Base-by-base conservation (phyloP, 139 green algal species). In the Closterium sp. region DNA sequence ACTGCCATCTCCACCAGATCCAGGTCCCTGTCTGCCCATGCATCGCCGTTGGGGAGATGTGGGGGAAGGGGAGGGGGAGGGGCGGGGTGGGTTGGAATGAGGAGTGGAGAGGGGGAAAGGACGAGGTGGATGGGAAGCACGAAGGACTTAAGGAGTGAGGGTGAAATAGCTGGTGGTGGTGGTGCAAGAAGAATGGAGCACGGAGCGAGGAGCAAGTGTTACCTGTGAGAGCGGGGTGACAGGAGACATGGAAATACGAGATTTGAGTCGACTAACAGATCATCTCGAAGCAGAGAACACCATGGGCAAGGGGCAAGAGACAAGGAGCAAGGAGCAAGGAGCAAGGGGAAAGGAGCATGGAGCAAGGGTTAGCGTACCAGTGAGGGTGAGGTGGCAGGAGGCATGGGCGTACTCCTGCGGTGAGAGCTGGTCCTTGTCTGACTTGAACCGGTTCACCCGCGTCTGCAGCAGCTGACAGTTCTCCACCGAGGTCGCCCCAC, bases 391-490 rank as follows among this genome's bases (percentile, higher is more conserved):
- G 87, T 85, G 27, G 31, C 93, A 95, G 45, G 93, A 95, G 90
- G 30, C 38, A 9, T 89, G 27, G 19, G 34, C 9, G 22, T 94
- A 31, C 19, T 95, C 86, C 21, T 93, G 31, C 31, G n/a, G 19
- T 10, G n/a, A 31, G 9, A 95, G 38, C 29, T 94, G 32, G 21
- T 95, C 90, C n/a, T 89, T 86, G 86, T 95, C 86, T 50, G 28
- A n/a, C 86, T 95, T 95, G 24, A 62, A 27, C 10, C 93, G 91
- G 87, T 95, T 95, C 29, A 92, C 93, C 29, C 93, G 93, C 50
- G 93, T 93, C 91, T 95, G 93, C 85, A 95, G 93, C n/a, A 95
- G 73, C 90, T 95, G 93, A 87, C 92, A 95, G 79, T 95, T 95
- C 24, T n/a, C 73, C 24, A 62, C 92, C 42, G 30, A 34, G 1